Conservation (phyloP, 495 filamentous ascomycete species). For the Lasiosphaeris hirsuta region DNA sequence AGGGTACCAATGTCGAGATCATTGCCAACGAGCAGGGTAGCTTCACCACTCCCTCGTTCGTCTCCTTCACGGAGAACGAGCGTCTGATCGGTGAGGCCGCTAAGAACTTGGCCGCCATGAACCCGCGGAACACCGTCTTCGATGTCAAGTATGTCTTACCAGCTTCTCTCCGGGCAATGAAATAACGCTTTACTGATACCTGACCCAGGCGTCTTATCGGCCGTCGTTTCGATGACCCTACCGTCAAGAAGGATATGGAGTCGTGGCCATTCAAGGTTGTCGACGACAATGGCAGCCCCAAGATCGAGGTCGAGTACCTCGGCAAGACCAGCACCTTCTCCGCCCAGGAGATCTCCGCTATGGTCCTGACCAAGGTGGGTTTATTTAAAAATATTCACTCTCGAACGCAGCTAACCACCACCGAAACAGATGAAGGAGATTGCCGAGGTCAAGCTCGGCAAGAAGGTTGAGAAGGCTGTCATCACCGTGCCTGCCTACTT, state of each 20-base stretch:
- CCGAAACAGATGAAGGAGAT: conserved; percentile 85
- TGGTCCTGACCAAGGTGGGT: conserved; percentile 83
- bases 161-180: background rate
- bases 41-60: conserved; percentile 97
- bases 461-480: conserved; percentile 96
- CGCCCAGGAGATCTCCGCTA: conserved; percentile 95
- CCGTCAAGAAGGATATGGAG: conserved; percentile 97
- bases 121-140: conserved; percentile 96
- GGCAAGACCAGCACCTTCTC: conserved; percentile 93
- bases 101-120: conserved; percentile 99
- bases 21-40: conserved; percentile 99
- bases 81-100: conserved; percentile 97
- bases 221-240: conserved; percentile 88
- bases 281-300: conserved; percentile 83
- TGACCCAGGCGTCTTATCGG: conserved; percentile 79
- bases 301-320: conserved; percentile 94
- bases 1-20: conserved; percentile 98
- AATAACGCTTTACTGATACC: conserved; percentile 28
- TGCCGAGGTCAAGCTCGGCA: conserved; percentile 92
- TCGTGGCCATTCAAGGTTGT: conserved; percentile 98
- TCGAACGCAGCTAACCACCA: conserved; percentile 9
- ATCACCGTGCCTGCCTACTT: conserved; percentile 99
- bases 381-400: background rate
- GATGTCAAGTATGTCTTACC: conserved; percentile 70
- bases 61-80: conserved; percentile 97